Conservation (phyloP, 345 rosid species). For the Gossypium sturtianum region DNA sequence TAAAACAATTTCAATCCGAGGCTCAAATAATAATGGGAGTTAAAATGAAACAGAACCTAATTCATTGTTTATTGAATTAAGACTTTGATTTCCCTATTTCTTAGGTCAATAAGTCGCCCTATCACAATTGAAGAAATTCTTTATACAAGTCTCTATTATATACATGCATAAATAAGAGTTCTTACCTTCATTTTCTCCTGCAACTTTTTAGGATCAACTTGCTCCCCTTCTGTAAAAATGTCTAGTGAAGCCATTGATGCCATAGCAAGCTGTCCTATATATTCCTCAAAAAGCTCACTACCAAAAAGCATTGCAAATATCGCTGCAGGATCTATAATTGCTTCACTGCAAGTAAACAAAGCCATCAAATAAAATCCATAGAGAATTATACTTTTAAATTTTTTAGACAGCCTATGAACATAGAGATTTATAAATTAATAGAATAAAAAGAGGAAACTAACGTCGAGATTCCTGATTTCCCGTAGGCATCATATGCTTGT, state of each 20-base stretch:
- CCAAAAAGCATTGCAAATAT: constrained; percentile 98
- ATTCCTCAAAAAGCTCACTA: constrained; percentile 93
- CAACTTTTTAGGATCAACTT: constrained; percentile 72
- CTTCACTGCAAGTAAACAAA: constrained; percentile 53
- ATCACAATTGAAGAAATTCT: background rate
- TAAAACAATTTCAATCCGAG: background rate
- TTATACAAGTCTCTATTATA: background rate
- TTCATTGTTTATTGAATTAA: background rate
- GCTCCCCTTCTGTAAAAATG: constrained; percentile 76
- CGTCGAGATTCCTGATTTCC: constrained; percentile 96
- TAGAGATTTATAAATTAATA: constrained; percentile 16
- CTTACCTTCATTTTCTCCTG: constrained; percentile 89
- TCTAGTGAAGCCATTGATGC: constrained; percentile 98
- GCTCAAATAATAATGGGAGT: background rate
- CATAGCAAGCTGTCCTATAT: constrained; percentile 97
- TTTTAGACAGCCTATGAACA: constrained; percentile 6
- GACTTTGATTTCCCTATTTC: background rate
- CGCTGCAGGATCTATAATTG: constrained; percentile 90
- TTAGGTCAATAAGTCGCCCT: background rate
- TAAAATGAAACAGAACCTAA: background rate
- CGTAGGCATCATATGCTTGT: constrained; percentile 86
- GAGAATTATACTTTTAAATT: constrained; percentile 1
- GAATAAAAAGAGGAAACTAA: constrained; percentile 41
- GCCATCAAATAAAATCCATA: constrained; percentile 13
- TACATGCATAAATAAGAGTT: background rate